Conservation (phyloP, 176 grass and related monocot genomes). For the Melocanna baccifera region DNA sequence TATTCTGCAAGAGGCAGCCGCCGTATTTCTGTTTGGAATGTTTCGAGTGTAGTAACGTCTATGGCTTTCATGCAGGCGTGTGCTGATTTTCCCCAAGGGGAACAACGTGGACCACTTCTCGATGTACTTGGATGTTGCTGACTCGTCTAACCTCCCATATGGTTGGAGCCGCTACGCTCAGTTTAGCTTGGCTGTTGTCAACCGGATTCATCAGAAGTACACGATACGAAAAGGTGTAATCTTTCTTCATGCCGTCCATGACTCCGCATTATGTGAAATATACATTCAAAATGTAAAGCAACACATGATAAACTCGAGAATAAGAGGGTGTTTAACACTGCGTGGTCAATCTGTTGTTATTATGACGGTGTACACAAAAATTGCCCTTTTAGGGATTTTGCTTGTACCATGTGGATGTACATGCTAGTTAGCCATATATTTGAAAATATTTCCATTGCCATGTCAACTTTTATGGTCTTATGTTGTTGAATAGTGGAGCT, state of each 20-base stretch:
- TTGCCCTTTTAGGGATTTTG: neutral
- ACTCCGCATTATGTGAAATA: neutral
- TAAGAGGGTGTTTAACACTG: neutral
- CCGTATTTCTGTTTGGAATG: neutral
- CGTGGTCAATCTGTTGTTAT: neutral
- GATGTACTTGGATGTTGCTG: slow-evolving; percentile 90
- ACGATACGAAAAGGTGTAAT: slow-evolving; percentile 72
- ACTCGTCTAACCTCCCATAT: slow-evolving; percentile 69
- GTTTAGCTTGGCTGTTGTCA: slow-evolving; percentile 79
- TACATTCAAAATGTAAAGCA: slow-evolving; percentile 5
- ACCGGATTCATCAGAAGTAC: slow-evolving; percentile 75
- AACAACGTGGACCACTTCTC: slow-evolving; percentile 92
- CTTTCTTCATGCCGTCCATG: neutral
- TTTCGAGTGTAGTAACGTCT: neutral
- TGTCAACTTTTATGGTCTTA: neutral
- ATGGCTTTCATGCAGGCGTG: slow-evolving; percentile 54
- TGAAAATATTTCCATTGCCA: neutral
- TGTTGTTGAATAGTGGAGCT: neutral
- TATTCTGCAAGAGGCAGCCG: neutral
- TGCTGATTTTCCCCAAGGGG: slow-evolving; percentile 91
- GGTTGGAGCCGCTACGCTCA: slow-evolving; percentile 85
- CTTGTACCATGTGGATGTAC: neutral
- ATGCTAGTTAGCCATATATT: neutral
- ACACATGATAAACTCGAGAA: neutral
- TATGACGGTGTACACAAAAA: neutral